phyloP scores from a whole-genome alignment of 2,329 filamentous ascomycete species.

The Aspergillus bombycis region DNA sequence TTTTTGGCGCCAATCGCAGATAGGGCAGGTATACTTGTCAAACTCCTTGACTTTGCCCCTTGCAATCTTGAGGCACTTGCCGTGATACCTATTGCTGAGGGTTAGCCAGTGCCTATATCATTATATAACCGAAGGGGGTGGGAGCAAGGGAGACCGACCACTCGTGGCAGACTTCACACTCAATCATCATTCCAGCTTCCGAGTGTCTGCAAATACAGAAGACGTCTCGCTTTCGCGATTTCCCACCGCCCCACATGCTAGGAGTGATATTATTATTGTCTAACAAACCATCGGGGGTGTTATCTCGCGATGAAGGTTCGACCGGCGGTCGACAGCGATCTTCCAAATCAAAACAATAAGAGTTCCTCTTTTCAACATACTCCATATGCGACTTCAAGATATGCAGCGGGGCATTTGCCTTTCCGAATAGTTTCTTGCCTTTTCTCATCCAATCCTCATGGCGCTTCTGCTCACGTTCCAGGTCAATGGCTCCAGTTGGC shows the following conservation, averaged over 20 bases:
- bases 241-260: conserved; percentile 48
- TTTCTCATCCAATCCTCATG: conserved; percentile 99
- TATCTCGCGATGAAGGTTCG: conserved; percentile 86
- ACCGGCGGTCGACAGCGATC: conserved; percentile 89
- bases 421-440: conserved; percentile 96
- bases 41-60: conserved; percentile 97
- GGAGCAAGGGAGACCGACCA: conserved; percentile 65
- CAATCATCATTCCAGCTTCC: conserved; percentile 99
- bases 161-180: conserved; percentile 96
- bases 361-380: conserved; percentile 85
- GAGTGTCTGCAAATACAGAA: conserved; percentile 95
- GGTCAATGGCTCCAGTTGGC: conserved; percentile 83
- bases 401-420: conserved; percentile 94
- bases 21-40: conserved; percentile 96
- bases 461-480: conserved; percentile 90
- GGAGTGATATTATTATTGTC: conserved; percentile 33
- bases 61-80: conserved; percentile 96
- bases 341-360: conserved; percentile 85
- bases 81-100: conserved; percentile 73
- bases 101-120: conserved; percentile 28
- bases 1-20: conserved; percentile 96
- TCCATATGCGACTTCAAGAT: conserved; percentile 95
- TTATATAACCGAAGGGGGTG: background rate
- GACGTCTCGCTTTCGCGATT: conserved; percentile 71
- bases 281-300: conserved; percentile 63